These are phyloP conservation scores for Cordyceps cicadae DNA, from an alignment of 2,329 filamentous ascomycete genomes.

Conservation along the genomic window DNA sequence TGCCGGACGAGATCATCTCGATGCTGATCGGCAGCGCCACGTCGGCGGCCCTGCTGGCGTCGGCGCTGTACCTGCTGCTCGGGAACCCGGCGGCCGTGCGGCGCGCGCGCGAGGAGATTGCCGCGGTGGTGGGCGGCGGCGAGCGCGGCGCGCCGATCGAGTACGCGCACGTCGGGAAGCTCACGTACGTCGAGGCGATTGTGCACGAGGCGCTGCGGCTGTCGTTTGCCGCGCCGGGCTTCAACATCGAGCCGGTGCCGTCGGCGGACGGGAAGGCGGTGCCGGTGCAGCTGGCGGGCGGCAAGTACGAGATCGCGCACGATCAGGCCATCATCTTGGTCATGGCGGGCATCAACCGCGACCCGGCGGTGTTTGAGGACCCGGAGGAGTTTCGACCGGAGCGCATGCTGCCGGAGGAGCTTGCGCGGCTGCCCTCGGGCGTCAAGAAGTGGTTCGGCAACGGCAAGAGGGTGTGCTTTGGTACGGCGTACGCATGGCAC, in stretches of 20 bases:
- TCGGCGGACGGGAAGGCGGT: slow-evolving; percentile 30
- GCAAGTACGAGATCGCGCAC: slow-evolving; percentile 41
- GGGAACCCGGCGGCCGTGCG: slow-evolving; percentile 41
- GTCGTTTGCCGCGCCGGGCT: slow-evolving; percentile 44
- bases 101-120: slow-evolving; percentile 45
- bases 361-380: slow-evolving; percentile 39
- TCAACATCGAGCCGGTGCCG: slow-evolving; percentile 43
- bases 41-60: slow-evolving; percentile 36
- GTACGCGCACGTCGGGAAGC: slow-evolving; percentile 39
- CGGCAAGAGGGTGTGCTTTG: slow-evolving; percentile 44
- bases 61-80: slow-evolving; percentile 41
- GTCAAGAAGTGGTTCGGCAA: slow-evolving; percentile 46
- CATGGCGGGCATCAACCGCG: slow-evolving; percentile 41
- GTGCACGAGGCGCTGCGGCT: slow-evolving; percentile 48
- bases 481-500: slow-evolving; percentile 41
- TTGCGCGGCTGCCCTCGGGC: slow-evolving; percentile 33
- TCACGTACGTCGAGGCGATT: slow-evolving; percentile 46
- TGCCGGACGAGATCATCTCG: slow-evolving; percentile 60
- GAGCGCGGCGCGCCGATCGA: slow-evolving; percentile 25
- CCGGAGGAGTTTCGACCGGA: slow-evolving; percentile 38
- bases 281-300: slow-evolving; percentile 38
- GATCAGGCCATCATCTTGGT: slow-evolving; percentile 42
- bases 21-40: slow-evolving; percentile 54
- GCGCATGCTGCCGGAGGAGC: slow-evolving; percentile 39
- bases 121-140: slow-evolving; percentile 40